Percentiles rank a stretch among this genome's conserved stretches.
Conservation (phyloP, 192 early-diverging fungal species). For the Backusella liffmaniae region DNA sequence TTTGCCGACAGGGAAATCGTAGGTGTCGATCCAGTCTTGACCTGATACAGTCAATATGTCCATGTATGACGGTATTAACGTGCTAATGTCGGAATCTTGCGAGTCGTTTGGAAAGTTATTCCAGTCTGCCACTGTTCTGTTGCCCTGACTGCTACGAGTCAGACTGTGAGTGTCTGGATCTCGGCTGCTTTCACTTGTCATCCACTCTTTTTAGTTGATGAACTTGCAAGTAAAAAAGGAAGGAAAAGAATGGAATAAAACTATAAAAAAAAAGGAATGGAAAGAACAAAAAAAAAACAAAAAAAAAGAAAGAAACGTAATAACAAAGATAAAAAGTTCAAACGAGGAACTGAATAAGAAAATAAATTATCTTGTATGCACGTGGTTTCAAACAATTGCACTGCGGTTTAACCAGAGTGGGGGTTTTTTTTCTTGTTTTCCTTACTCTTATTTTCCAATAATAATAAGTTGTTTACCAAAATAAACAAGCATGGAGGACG, state of each 20-base stretch:
- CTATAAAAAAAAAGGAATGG: not conserved
- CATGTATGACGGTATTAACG: not conserved
- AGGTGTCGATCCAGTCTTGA: slow-evolving; percentile 12
- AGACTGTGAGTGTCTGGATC: not conserved
- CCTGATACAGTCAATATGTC: slow-evolving; percentile 7
- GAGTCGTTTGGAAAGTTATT: slow-evolving; percentile 1
- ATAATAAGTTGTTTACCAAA: not conserved
- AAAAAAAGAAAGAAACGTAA: not conserved
- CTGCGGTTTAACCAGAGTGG: not conserved
- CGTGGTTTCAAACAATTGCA: not conserved
- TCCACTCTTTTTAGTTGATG: not conserved
- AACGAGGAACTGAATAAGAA: not conserved
- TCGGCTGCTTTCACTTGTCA: slow-evolving; percentile 1
- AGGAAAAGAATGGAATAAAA: not conserved
- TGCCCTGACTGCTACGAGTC: not conserved
- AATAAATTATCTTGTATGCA: not conserved
- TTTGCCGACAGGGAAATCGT: not conserved
- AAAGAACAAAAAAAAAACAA: not conserved
- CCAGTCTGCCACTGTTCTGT: not conserved
- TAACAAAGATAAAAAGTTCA: not conserved
- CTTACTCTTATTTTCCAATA: not conserved
- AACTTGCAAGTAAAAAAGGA: not conserved
- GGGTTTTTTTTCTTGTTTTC: not conserved
- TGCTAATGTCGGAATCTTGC: slow-evolving; percentile 3
- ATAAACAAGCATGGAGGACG: not conserved